Evolutionary conservation across 208 protist species (phyloP), one percentile per base, ranked within the genome.

Genomic region (Trichomonas tenax): DNA sequence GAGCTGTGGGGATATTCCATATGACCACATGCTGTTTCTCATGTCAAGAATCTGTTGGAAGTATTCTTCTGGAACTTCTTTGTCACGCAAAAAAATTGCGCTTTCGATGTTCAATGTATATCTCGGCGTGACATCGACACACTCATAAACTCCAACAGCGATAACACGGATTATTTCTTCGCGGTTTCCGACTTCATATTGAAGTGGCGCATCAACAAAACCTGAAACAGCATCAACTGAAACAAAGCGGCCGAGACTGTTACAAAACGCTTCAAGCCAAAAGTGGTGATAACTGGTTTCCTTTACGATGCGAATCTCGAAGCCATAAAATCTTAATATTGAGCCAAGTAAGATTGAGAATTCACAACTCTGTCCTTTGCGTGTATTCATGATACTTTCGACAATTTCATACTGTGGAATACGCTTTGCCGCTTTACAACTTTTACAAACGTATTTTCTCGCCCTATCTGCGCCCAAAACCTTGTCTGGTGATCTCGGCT

Each of bases 211-310:
- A 58, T 97, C 95, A 8, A 40, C 17, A 9, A n/a, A n/a, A 4
- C 82, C n/a, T 81, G 96, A 96, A 82, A 96, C 96, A 45, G 96
- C 41, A 63, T 97, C 96, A 40, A 72, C 26, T 51, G 96, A 93
- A 36, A 97, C 26, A 72, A 93, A 97, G 38, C 96, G 49, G 58
- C 58, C 58, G 26, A 72, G 11, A 17, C 26, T 72, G 26, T 72
- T n/a, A n/a, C 58, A n/a, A 26, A n/a, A 72, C 21, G 26, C 58
- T 72, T 72, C 58, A 6, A 72, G 58, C 58, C 58, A 72, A 72
- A 31, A n/a, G 26, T 72, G 26, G 26, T 72, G 11, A 31, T 31
- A n/a, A n/a, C 8, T 6, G 3, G 26, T 26, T 17, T 72, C 58
- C 4, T n/a, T 17, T 31, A n/a, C 58, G 26, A 72, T 72, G 4